Evolutionary conservation across 2,329 filamentous ascomycete species (phyloP).

Genomic region (Pyrenochaeta sp.): DNA sequence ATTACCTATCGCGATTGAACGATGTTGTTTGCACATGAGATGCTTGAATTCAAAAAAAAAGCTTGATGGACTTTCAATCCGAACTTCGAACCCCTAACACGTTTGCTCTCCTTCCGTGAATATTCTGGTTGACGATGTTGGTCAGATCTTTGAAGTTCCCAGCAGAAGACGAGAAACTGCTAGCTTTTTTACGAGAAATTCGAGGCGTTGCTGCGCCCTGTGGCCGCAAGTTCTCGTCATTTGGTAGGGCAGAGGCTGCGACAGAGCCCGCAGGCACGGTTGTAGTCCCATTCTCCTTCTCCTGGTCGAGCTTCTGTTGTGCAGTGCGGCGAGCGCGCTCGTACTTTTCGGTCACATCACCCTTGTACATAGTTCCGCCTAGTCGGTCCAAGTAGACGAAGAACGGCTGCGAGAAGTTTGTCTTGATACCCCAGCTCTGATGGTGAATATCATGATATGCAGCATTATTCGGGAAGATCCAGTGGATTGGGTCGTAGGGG

Average conservation of each 20-base stretch:
- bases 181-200: conserved; percentile 53
- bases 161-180: conserved; percentile 48
- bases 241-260: conserved; percentile 22
- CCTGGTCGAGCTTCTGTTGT: conserved; percentile 64
- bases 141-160: conserved; percentile 55
- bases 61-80: conserved; percentile 34
- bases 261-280: conserved; percentile 20
- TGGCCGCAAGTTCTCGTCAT: conserved; percentile 34
- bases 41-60: conserved; percentile 1
- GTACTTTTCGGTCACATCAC: conserved; percentile 67
- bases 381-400: conserved; percentile 95
- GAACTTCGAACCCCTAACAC: conserved; percentile 57
- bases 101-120: conserved; percentile 56
- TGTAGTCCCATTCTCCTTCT: conserved; percentile 46
- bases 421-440: conserved; percentile 99
- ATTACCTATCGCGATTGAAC: conserved; percentile 38
- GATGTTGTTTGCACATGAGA: conserved; percentile 22
- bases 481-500: conserved; percentile 93
- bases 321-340: conserved; percentile 64
- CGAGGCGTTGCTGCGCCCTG: conserved; percentile 47
- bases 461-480: conserved; percentile 92
- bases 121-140: conserved; percentile 56
- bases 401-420: conserved; percentile 88
- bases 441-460: conserved; percentile 98
- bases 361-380: conserved; percentile 82